phyloP scores from a whole-genome alignment of 2,329 filamentous ascomycete species.

The Cercospora sojina region DNA sequence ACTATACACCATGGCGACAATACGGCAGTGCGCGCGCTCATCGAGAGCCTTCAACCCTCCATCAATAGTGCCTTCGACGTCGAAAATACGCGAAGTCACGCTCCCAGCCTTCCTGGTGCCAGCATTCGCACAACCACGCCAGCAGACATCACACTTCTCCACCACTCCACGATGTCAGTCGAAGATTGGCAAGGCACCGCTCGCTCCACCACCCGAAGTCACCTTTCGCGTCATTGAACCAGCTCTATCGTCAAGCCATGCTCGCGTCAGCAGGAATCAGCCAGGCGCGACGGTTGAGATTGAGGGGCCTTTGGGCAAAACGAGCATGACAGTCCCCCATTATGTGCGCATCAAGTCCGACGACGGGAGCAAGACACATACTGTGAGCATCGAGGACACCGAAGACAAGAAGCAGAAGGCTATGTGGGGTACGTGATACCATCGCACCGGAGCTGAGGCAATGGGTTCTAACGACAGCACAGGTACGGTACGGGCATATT shows the following conservation, averaged over 20 bases:
- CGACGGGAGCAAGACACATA: conserved; percentile 59
- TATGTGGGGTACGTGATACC: conserved; percentile 79
- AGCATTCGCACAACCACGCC: conserved; percentile 56
- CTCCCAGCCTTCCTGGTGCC: conserved; percentile 72
- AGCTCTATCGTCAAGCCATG: conserved; percentile 57
- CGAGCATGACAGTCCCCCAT: conserved; percentile 74
- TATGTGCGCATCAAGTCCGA: conserved; percentile 75
- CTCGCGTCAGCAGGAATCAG: conserved; percentile 57
- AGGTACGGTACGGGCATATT: conserved; percentile 88
- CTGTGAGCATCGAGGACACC: conserved; percentile 68
- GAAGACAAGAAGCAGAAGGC: conserved; percentile 73
- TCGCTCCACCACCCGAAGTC: conserved; percentile 81
- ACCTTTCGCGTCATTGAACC: conserved; percentile 64
- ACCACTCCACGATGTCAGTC: conserved; percentile 66
- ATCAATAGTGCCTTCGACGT: conserved; percentile 14
- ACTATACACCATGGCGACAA: conserved; percentile 26
- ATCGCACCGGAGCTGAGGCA: neutral
- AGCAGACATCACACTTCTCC: conserved; percentile 61
- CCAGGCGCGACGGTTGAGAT: conserved; percentile 69
- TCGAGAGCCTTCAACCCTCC: conserved; percentile 25
- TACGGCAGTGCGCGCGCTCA: conserved; percentile 29
- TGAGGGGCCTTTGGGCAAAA: conserved; percentile 75
- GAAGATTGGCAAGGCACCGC: conserved; percentile 79
- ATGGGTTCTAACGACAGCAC: conserved; percentile 4
- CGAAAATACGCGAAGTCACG: conserved; percentile 20